Evolutionary conservation across 2,329 filamentous ascomycete genomes (phyloP).

Genomic region (Aspergillus nomiae): DNA sequence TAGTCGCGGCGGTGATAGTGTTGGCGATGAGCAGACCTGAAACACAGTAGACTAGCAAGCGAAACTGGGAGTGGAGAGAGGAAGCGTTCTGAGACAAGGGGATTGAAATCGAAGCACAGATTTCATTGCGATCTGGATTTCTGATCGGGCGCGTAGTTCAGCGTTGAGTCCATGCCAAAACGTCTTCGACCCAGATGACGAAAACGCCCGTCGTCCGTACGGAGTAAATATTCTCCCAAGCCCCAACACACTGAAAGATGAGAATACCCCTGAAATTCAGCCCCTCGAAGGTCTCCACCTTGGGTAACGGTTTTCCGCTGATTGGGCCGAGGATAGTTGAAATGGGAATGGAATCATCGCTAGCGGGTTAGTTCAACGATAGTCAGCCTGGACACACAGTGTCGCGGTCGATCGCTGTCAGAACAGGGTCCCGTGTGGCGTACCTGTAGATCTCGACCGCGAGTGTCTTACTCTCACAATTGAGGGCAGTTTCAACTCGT

Average conservation of each 20-base stretch:
- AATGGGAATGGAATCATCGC: neutral
- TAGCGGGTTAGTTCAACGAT: slow-evolving; percentile 10
- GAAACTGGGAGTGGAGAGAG: slow-evolving; percentile 9
- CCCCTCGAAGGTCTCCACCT: slow-evolving; percentile 15
- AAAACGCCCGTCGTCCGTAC: neutral
- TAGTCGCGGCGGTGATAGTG: slow-evolving; percentile 12
- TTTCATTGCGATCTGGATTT: neutral
- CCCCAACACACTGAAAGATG: neutral
- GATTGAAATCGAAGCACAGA: neutral
- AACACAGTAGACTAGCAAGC: slow-evolving; percentile 11
- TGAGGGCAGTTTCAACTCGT: neutral
- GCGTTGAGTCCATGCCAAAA: neutral
- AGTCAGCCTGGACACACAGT: neutral
- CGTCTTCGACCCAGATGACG: neutral
- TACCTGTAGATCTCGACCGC: neutral
- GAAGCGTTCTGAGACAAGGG: neutral
- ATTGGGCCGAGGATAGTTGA: neutral
- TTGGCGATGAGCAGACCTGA: slow-evolving; percentile 14
- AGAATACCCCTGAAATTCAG: slow-evolving; percentile 19
- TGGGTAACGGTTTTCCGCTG: slow-evolving; percentile 20
- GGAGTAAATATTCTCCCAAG: slow-evolving; percentile 1
- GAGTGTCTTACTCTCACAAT: neutral
- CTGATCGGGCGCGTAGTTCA: neutral
- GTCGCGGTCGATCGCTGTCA: neutral
- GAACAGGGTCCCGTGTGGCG: neutral